Evolutionary conservation across 1,139 yeast genomes (phyloP).

Genomic region (Debaryomycetaceae sp.): DNA sequence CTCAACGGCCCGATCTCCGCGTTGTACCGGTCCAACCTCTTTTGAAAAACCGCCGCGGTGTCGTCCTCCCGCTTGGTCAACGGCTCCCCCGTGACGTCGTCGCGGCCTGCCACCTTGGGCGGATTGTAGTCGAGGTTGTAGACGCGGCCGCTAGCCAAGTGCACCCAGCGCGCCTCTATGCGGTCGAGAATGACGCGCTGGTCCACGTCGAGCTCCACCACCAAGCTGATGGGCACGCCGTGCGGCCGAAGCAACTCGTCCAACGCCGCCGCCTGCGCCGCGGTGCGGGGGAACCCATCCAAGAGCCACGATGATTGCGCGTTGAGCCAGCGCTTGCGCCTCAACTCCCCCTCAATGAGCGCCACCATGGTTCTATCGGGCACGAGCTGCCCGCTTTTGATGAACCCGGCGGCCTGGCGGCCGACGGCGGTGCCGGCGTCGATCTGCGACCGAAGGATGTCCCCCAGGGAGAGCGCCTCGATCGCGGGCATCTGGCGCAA

Average conservation of each 20-base stretch:
- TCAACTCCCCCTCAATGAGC: conserved; percentile 51
- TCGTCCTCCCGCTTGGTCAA: conserved; percentile 78
- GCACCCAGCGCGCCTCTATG: conserved; percentile 84
- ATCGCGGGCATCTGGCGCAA: conserved; percentile 48
- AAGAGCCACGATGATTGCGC: conserved; percentile 59
- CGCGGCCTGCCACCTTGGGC: conserved; percentile 74
- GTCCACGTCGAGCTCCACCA: conserved; percentile 82
- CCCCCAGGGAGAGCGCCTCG: conserved; percentile 76
- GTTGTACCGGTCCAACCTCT: conserved; percentile 62
- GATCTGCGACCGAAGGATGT: conserved; percentile 68
- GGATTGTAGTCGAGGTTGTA: conserved; percentile 86
- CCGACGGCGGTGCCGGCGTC: conserved; percentile 55
- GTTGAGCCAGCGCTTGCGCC: conserved; percentile 41
- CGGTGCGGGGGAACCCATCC: conserved; percentile 90
- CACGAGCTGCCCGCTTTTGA: conserved; percentile 60
- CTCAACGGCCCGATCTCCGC: conserved; percentile 58
- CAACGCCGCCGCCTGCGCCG: conserved; percentile 62
- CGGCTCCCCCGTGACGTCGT: conserved; percentile 87
- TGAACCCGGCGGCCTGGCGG: conserved; percentile 48
- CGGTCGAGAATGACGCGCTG: conserved; percentile 72
- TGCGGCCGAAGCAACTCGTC: conserved; percentile 39
- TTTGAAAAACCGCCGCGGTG: conserved; percentile 61
- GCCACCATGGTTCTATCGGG: conserved; percentile 69
- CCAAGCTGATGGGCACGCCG: conserved; percentile 54
- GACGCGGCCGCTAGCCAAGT: conserved; percentile 77